Evolutionary conservation across 257 asterid species (phyloP).

Genomic region (Primulina tabacum): DNA sequence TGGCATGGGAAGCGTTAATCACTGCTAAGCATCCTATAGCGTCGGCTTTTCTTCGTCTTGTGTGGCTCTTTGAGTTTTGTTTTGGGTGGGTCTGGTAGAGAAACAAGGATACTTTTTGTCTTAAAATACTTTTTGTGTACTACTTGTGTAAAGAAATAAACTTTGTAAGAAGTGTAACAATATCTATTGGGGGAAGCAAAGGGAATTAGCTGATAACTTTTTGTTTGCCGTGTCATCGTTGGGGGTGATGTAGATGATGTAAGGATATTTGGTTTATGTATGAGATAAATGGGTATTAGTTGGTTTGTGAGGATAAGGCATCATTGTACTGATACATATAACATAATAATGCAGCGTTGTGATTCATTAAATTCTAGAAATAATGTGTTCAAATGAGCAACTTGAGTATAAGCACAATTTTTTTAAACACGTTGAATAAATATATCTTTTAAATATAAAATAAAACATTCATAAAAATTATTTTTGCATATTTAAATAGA

Average conservation of each 20-base stretch:
- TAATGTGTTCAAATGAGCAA: too few relatives aligned
- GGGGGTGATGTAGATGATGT: constrained; percentile 51
- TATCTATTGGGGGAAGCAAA: too few relatives aligned
- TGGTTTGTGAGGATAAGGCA: constrained; percentile 25
- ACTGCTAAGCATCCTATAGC: not conserved
- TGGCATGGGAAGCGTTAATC: not conserved
- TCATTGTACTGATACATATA: too few relatives aligned
- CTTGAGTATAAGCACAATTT: too few relatives aligned
- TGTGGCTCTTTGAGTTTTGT: constrained; percentile 20
- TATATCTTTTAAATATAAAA: too few relatives aligned
- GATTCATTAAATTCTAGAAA: too few relatives aligned
- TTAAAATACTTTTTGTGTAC: constrained; percentile 17
- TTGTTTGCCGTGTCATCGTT: constrained; percentile 38
- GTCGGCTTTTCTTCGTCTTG: not conserved
- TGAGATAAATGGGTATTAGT: constrained; percentile 24
- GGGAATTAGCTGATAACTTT: constrained; percentile 19
- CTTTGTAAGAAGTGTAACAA: constrained; percentile 28
- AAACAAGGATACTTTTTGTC: constrained; percentile 13
- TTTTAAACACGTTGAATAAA: too few relatives aligned
- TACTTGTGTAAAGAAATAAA: constrained; percentile 40
- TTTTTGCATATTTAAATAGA: too few relatives aligned
- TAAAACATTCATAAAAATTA: too few relatives aligned
- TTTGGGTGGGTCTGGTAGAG: constrained; percentile 18
- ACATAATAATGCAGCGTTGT: too few relatives aligned
- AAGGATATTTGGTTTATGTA: constrained; percentile 39